Base-by-base conservation (phyloP, 768 basidiomycete species). In the Roridomyces roridus region DNA sequence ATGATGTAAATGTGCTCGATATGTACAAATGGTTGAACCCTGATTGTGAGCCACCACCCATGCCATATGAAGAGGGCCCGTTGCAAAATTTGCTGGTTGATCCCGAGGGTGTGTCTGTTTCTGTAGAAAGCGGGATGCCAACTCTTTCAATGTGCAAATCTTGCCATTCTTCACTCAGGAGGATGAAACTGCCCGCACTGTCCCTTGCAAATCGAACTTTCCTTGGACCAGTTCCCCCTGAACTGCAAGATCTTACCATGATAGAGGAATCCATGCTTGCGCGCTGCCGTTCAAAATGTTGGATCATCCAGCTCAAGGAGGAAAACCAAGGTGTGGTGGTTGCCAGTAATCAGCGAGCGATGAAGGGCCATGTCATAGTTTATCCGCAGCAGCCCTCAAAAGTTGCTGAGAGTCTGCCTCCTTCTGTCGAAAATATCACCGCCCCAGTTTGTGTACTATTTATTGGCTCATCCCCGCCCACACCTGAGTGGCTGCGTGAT, bases 241-340 rank as follows among this genome's bases (percentile, higher is more conserved):
- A 46, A 26, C 53, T 59, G 9, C 17, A 48, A 41, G 39, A 54
- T 20, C 37, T 59, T 17, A 54, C 51, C 10, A 36, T 46, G 15
- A 42, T 59, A 7, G 57, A 59, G 28, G 57, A 53, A 47, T 17
- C 42, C 6, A 46, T 59, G 52, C 45, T 59, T 46, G 57, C 57
- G 11, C 43, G 50, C 11, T 59, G 57, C 35, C 57, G 57, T 14
- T 51, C 57, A 6, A 59, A 57, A 26, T 21, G 37, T 34, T 55
- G 43, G 25, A 47, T 55, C 21, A 21, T 42, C 15, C 39, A 51
- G 25, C 28, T 51, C 1, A n/a, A 23, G 24, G 50, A 51, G 36
- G 50, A 51, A 43, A 51, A 51, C 25, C 52, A 51, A 29, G 50
- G 40, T 12, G 7, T 62, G 53, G 18, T 39, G 75, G 2, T 47